phyloP scores from a whole-genome alignment of 768 basidiomycete genomes.

The Macrocybe gigantea region DNA sequence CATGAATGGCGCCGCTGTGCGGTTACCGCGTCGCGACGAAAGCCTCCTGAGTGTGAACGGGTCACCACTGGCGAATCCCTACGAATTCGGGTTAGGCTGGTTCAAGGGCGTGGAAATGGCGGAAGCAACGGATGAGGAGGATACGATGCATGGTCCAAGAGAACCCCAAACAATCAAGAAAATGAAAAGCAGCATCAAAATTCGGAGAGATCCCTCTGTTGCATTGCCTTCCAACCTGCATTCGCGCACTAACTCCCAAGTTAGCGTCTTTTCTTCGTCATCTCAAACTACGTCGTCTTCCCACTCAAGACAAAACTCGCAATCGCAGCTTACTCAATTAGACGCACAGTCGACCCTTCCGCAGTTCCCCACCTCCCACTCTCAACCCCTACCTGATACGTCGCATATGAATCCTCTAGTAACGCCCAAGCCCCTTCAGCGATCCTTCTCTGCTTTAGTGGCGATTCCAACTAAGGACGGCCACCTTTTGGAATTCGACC shows the following conservation, averaged over 20 bases:
- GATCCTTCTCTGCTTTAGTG: conserved; percentile 52
- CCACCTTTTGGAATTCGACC: conserved; percentile 80
- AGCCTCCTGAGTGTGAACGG: conserved; percentile 79
- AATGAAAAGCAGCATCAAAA: conserved; percentile 52
- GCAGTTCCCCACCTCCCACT: conserved; percentile 17
- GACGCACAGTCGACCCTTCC: conserved; percentile 11
- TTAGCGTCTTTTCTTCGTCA: conserved; percentile 35
- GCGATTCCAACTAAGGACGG: conserved; percentile 81
- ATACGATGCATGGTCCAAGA: conserved; percentile 17
- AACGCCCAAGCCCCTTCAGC: conserved; percentile 29
- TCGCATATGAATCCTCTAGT: conserved; percentile 13
- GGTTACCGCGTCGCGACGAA: conserved; percentile 70
- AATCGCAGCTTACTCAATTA: conserved; percentile 17
- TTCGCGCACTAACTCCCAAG: conserved; percentile 48
- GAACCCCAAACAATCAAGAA: conserved; percentile 33
- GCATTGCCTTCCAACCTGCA: conserved; percentile 26
- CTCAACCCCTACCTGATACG: conserved; percentile 11
- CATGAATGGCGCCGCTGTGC: conserved; percentile 27
- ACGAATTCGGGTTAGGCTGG: conserved; percentile 60
- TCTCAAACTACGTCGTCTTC: conserved; percentile 30
- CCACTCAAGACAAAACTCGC: conserved; percentile 41
- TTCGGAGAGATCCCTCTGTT: conserved; percentile 53
- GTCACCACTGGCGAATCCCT: conserved; percentile 77
- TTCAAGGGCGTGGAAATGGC: conserved; percentile 37
- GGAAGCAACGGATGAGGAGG: conserved; percentile 27